A percentile compares a stretch with the other conserved stretches of the same genome.
Evolutionary conservation across 768 basidiomycete genomes (phyloP).

Genomic region (Trametes gibbosa): DNA sequence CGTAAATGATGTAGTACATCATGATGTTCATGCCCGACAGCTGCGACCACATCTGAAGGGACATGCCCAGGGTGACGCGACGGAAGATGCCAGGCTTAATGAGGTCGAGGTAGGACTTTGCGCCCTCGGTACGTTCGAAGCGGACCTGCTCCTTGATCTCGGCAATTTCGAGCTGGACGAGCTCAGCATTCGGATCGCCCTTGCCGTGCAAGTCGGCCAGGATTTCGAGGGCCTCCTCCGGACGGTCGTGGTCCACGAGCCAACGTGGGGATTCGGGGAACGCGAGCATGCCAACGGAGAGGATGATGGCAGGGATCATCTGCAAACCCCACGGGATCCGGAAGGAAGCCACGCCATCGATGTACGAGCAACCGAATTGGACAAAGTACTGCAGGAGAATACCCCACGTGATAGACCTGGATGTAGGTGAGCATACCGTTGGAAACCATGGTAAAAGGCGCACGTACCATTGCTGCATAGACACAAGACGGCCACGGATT

Average conservation of each 20-base stretch:
- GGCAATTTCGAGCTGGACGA: constrained; percentile 68
- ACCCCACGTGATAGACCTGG: constrained; percentile 65
- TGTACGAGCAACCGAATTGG: constrained; percentile 73
- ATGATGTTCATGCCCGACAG: constrained; percentile 78
- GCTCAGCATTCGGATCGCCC: constrained; percentile 54
- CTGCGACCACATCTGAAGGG: constrained; percentile 82
- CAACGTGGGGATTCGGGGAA: constrained; percentile 71
- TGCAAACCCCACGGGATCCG: constrained; percentile 81
- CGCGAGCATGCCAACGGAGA: constrained; percentile 61
- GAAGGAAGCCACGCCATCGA: constrained; percentile 68
- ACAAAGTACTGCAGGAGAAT: constrained; percentile 75
- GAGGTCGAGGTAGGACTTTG: constrained; percentile 67
- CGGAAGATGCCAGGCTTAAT: constrained; percentile 64
- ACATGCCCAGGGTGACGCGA: constrained; percentile 66
- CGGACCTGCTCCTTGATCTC: constrained; percentile 58
- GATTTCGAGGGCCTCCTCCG: constrained; percentile 65
- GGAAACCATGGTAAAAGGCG: not conserved
- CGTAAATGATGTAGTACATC: constrained; percentile 71
- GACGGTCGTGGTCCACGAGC: constrained; percentile 60
- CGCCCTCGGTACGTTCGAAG: constrained; percentile 67
- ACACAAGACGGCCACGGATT: constrained; percentile 74
- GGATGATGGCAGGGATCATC: constrained; percentile 72
- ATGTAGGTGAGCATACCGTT: not conserved
- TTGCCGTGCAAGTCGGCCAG: constrained; percentile 72
- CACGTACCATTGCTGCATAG: constrained; percentile 66